Conservation (phyloP, 352 stramenopile species). For the Globisporangium iwayamae region DNA sequence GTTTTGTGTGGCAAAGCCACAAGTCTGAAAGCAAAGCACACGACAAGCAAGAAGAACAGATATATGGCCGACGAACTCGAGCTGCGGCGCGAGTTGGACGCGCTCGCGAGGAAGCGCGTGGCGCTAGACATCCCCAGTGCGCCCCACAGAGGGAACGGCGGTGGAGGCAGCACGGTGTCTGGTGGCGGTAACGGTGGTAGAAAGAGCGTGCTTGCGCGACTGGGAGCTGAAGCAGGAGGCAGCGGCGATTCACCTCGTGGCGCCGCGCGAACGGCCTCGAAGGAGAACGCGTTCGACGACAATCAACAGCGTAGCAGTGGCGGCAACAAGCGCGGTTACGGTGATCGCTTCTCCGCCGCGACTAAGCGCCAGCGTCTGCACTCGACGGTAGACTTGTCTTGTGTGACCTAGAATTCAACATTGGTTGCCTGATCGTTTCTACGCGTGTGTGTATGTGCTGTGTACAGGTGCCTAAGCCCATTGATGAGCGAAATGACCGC, state of each 20-base stretch:
- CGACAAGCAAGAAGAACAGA: slow-evolving; percentile 7
- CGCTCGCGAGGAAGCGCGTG: slow-evolving; percentile 50
- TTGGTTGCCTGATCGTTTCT: too few relatives aligned
- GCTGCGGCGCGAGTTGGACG: slow-evolving; percentile 48
- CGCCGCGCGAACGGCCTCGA: not conserved
- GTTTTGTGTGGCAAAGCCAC: slow-evolving; percentile 3
- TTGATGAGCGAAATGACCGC: slow-evolving; percentile 9
- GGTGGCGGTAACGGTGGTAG: not conserved
- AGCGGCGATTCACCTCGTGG: slow-evolving; percentile 24
- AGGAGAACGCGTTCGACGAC: not conserved
- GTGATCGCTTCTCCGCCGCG: slow-evolving; percentile 9
- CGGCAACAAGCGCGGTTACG: slow-evolving; percentile 28
- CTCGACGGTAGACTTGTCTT: slow-evolving; percentile 20
- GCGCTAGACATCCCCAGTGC: slow-evolving; percentile 23
- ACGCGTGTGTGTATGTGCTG: too few relatives aligned
- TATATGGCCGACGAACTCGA: slow-evolving; percentile 47
- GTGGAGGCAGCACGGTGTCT: not conserved
- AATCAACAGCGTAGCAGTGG: not conserved
- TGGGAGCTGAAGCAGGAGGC: slow-evolving; percentile 15
- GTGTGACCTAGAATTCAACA: not conserved
- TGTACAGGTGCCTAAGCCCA: slow-evolving; percentile 15
- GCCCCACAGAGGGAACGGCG: not conserved
- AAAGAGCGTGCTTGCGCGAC: slow-evolving; percentile 25
- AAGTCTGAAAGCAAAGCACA: not conserved
- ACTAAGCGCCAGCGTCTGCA: slow-evolving; percentile 45